A percentile compares a stretch with the other conserved stretches of the same genome.
phyloP scores from a whole-genome alignment of 108 stramenopile genomes.

The Conticribra guillardii region DNA sequence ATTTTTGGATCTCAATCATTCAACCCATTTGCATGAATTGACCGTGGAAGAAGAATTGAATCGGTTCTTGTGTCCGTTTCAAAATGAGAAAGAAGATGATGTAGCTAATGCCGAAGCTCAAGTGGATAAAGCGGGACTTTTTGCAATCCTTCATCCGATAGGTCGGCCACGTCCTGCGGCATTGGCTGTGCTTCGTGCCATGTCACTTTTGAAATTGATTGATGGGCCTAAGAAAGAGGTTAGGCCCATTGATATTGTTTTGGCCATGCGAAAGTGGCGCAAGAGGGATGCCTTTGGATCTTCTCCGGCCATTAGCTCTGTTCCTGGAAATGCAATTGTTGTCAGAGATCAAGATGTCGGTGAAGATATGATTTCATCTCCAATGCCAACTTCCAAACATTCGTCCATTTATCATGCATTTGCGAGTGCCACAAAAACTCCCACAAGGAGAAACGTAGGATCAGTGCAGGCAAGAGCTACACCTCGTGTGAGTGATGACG shows the following conservation, averaged over 20 bases:
- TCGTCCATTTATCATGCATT: conserved; percentile 38
- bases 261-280: conserved; percentile 47
- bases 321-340: conserved; percentile 2
- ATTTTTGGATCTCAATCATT: conserved; percentile 30
- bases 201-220: conserved; percentile 23
- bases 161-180: conserved; percentile 39
- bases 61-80: conserved; percentile 16
- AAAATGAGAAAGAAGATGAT: conserved; percentile 6
- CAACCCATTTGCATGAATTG: background rate
- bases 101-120: conserved; percentile 21
- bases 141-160: conserved; percentile 38
- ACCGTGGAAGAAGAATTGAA: conserved; percentile 46
- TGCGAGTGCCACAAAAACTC: conserved; percentile 17
- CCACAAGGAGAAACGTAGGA: background rate
- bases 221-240: conserved; percentile 11
- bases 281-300: conserved; percentile 26
- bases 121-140: conserved; percentile 41
- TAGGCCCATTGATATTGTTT: conserved; percentile 24
- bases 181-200: conserved; percentile 38
- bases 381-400: conserved; percentile 7
- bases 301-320: background rate
- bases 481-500: background rate
- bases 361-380: conserved; percentile 4
- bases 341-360: background rate
- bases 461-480: background rate